These are phyloP conservation scores for Pseudogymnoascus sp. DNA, from an alignment of 2,329 filamentous ascomycete genomes.

Conservation along the genomic window DNA sequence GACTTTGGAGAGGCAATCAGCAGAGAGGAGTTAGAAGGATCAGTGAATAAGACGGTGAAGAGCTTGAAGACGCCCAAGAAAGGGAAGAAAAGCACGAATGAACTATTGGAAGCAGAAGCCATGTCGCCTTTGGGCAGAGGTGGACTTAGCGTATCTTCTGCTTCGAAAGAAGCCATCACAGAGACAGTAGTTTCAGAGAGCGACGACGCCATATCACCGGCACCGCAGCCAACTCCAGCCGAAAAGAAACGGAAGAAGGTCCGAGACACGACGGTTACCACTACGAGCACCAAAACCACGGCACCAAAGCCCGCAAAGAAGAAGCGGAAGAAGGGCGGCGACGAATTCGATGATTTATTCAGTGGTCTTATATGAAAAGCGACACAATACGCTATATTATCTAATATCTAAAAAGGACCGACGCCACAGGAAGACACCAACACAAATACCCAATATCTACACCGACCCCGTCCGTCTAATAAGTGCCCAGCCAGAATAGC, in stretches of 20 bases:
- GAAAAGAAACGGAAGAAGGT: conserved; percentile 22
- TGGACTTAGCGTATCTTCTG: not conserved
- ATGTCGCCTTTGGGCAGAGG: not conserved
- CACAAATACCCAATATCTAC: not conserved
- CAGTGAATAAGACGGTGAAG: conserved; percentile 3
- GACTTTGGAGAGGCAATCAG: conserved; percentile 28
- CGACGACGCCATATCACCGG: not conserved
- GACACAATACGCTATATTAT: not conserved
- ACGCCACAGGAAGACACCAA: not conserved
- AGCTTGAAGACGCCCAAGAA: not conserved
- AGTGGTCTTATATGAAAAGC: conserved; percentile 41
- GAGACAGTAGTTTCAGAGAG: not conserved
- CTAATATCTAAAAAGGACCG: not conserved
- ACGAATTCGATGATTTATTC: conserved; percentile 70
- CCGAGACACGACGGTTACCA: not conserved
- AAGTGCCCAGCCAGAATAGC: conserved; percentile 45
- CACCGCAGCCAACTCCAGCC: not conserved
- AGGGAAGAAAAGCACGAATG: not conserved
- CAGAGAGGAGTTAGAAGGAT: conserved; percentile 18
- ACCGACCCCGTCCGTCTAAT: conserved; percentile 19
- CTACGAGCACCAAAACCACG: not conserved
- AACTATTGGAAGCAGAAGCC: not conserved
- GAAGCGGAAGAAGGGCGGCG: conserved; percentile 47
- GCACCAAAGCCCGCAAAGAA: conserved; percentile 38
- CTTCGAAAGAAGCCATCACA: not conserved